Evolutionary conservation across 2,329 filamentous ascomycete species (phyloP).

Genomic region (Escovopsis sp.): DNA sequence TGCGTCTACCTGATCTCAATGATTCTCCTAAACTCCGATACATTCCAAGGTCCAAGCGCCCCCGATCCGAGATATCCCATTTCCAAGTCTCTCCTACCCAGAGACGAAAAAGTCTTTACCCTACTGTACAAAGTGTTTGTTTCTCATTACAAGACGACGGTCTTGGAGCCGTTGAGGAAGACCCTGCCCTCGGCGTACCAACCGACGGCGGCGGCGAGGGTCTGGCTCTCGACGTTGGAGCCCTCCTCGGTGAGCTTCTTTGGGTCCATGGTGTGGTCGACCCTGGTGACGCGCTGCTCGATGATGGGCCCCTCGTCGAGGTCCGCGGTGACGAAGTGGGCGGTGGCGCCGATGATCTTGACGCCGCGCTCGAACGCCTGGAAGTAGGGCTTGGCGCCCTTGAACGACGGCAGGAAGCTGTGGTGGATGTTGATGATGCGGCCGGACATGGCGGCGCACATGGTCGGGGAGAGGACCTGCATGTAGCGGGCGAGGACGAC

Average conservation of each 20-base stretch:
- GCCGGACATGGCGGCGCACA: slow-evolving; percentile 68
- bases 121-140: no score
- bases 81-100: no score
- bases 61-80: no score
- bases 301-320: slow-evolving; percentile 80
- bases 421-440: slow-evolving; percentile 85
- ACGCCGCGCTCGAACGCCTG: slow-evolving; percentile 77
- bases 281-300: slow-evolving; percentile 65
- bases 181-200: slow-evolving; percentile 69
- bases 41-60: no score
- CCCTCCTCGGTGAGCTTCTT: slow-evolving; percentile 68
- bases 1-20: no score
- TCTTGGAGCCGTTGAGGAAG: slow-evolving; percentile 67
- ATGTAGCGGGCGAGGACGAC: slow-evolving; percentile 76
- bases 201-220: slow-evolving; percentile 67
- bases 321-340: slow-evolving; percentile 75
- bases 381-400: slow-evolving; percentile 78
- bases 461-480: slow-evolving; percentile 63
- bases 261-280: slow-evolving; percentile 62
- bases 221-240: slow-evolving; percentile 72
- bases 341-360: slow-evolving; percentile 78
- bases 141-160: slow-evolving; percentile 50
- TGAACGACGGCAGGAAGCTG: slow-evolving; percentile 74
- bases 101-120: no score
- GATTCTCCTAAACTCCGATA: no score